Evolutionary conservation across 768 basidiomycete species (phyloP).

Genomic region (Naganishia friedmannii): DNA sequence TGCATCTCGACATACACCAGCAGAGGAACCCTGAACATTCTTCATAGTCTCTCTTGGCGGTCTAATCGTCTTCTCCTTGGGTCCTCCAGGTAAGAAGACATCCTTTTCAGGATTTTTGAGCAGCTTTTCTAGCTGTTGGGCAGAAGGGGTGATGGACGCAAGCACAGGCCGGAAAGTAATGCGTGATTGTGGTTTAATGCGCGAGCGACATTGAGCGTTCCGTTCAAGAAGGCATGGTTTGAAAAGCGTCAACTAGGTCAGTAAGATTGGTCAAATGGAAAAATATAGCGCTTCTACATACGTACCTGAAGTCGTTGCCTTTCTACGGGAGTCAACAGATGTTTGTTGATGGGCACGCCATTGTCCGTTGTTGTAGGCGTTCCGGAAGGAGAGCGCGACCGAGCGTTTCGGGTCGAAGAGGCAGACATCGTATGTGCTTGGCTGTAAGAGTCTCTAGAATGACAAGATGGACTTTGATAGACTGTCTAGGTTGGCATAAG

Average conservation of each 20-base stretch:
- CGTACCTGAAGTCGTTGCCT: slow-evolving; percentile 30
- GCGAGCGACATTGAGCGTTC: not conserved
- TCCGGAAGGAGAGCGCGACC: slow-evolving; percentile 24
- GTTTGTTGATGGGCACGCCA: slow-evolving; percentile 21
- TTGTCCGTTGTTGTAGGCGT: slow-evolving; percentile 1
- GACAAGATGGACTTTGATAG: too few relatives aligned
- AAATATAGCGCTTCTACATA: not conserved
- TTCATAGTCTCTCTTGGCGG: slow-evolving; percentile 85
- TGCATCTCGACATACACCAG: slow-evolving; percentile 60
- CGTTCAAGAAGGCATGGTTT: not conserved
- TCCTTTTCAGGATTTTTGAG: slow-evolving; percentile 85
- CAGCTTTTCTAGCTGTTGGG: slow-evolving; percentile 72
- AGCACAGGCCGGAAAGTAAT: too few relatives aligned
- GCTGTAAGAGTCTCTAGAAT: too few relatives aligned
- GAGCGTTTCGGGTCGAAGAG: slow-evolving; percentile 5
- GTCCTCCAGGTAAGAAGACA: slow-evolving; percentile 71
- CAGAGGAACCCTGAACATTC: slow-evolving; percentile 96
- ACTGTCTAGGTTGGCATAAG: too few relatives aligned
- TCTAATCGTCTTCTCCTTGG: slow-evolving; percentile 76
- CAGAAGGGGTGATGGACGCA: slow-evolving; percentile 30
- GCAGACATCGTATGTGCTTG: slow-evolving; percentile 10
- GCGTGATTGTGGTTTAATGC: too few relatives aligned
- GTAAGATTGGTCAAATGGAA: not conserved
- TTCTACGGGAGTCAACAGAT: slow-evolving; percentile 28
- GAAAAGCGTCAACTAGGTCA: not conserved